Conservation (phyloP, 2,329 filamentous ascomycete genomes). For the Fusarium succisae region DNA sequence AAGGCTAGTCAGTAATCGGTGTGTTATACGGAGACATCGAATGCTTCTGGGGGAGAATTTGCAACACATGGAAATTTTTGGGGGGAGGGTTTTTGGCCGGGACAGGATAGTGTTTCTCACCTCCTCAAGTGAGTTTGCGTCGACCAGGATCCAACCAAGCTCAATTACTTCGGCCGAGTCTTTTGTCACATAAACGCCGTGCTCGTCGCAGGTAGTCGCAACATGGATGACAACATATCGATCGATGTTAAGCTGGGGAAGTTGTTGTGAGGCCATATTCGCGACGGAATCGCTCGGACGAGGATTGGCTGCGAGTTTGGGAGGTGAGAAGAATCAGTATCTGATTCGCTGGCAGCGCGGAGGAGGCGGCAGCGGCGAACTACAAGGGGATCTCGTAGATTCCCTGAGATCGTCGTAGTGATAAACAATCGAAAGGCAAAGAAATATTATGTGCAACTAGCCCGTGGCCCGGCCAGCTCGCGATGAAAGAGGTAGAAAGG, state of each 20-base stretch:
- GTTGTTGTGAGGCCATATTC: conserved; percentile 53
- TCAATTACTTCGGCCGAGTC: conserved; percentile 99
- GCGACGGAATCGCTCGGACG: conserved; percentile 38
- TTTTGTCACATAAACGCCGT: conserved; percentile 99
- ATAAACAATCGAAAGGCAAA: conserved; percentile 35
- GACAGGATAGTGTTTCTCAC: conserved; percentile 61
- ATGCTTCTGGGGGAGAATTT: background rate
- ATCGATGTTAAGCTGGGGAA: conserved; percentile 78
- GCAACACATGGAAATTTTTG: conserved; percentile 3
- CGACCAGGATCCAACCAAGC: conserved; percentile 95
- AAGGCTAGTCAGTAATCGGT: conserved; percentile 22
- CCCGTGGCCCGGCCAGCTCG: conserved; percentile 52
- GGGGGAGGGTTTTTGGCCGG: background rate
- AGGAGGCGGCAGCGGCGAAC: conserved; percentile 25
- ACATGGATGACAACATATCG: conserved; percentile 98
- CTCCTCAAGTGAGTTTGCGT: conserved; percentile 92
- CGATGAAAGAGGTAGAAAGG: conserved; percentile 40
- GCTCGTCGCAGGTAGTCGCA: conserved; percentile 98
- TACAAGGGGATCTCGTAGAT: conserved; percentile 18
- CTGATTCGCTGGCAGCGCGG: conserved; percentile 29
- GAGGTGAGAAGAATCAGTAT: conserved; percentile 35
- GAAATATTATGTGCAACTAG: conserved; percentile 44
- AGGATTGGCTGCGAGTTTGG: conserved; percentile 30
- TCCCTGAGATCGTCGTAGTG: conserved; percentile 23
- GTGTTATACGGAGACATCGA: background rate